Evolutionary conservation across 805 yeast genomes (phyloP), one percentile per base, ranked within the genome.

Genomic region (Ogataea minuta): DNA sequence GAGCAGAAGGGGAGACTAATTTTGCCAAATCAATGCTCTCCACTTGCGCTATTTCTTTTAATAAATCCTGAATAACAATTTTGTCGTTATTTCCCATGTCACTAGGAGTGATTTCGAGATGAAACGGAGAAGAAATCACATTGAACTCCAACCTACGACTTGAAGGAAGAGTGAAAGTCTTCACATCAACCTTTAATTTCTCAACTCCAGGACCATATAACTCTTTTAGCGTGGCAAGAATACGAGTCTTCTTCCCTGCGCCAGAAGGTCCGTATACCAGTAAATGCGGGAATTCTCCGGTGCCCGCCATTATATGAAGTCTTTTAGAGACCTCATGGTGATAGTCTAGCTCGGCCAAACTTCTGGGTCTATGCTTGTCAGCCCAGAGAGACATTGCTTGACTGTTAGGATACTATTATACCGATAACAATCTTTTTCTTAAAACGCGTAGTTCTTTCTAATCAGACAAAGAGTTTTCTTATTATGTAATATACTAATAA

Each of bases 1-100:
- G 59, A 19, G 66, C 66, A 67, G 46, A 66, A 67, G 54, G 53
- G 67, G 52, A 17, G n/a, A 57, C 35, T 14, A 68, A 71, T 62
- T 64, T 68, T 35, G 73, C 56, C 54, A 85, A 81, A 59, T 90
- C 96, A n/a, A 93, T 89, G 56, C 90, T 96, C 56, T 90, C 96
- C 9, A 93, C 85, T 54, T 89, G 95, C 2, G 97, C 99, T 31
- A 93, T 80, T 49, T 93, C 98, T 55, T 93, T 93, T 52, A 93
- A 71, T 45, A 93, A 66, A 54, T 93, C 97, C 59, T 93, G 98
- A 50, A 93, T 89, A 23, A 93, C 96, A 36, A 93, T 82, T 46
- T 98, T 74, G 64, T 93, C 99, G 57, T 89, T 88, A 61, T 84
- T 88, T 6, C 98, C 98, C 81, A 93, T 83, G 63, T 93, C 99